Evolutionary conservation across 805 yeast genomes (phyloP).

Genomic region (Lipomyces chichibuensis): DNA sequence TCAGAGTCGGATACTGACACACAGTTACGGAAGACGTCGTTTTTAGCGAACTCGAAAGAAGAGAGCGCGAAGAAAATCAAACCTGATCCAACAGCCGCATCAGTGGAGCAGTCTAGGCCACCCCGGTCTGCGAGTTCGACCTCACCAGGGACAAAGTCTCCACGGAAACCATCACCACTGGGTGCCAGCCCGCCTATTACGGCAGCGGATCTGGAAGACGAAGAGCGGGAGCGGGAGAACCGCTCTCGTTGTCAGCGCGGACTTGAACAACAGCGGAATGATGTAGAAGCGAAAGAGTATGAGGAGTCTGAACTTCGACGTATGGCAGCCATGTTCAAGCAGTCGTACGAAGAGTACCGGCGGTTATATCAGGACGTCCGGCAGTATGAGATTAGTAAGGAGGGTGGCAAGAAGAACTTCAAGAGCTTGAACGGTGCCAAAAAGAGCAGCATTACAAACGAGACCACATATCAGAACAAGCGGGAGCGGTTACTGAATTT

Average conservation of each 20-base stretch:
- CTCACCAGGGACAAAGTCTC: slow-evolving; percentile 22
- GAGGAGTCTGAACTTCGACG: slow-evolving; percentile 26
- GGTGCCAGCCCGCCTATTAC: slow-evolving; percentile 33
- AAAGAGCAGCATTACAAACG: slow-evolving; percentile 8
- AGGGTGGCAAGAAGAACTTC: slow-evolving; percentile 2
- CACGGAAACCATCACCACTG: slow-evolving; percentile 33
- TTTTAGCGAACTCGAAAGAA: background rate
- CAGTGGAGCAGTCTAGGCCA: background rate
- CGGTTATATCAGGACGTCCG: slow-evolving; percentile 26
- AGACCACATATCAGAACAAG: slow-evolving; percentile 17
- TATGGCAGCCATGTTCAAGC: slow-evolving; percentile 26
- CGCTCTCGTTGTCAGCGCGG: background rate
- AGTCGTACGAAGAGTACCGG: slow-evolving; percentile 28
- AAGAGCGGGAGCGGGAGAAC: slow-evolving; percentile 4
- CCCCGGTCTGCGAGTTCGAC: slow-evolving; percentile 2
- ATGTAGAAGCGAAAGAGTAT: background rate
- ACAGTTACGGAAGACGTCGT: background rate
- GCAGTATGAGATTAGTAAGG: slow-evolving; percentile 15
- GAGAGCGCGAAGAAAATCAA: background rate
- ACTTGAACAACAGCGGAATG: background rate
- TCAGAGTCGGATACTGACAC: background rate
- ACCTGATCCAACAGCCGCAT: background rate
- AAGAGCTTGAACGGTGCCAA: background rate
- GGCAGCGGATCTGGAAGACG: slow-evolving; percentile 22
- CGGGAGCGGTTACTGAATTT: slow-evolving; percentile 24